These are phyloP conservation scores for Talaromyces sp. DNA, from an alignment of 2,329 filamentous ascomycete genomes.

Conservation along the genomic window DNA sequence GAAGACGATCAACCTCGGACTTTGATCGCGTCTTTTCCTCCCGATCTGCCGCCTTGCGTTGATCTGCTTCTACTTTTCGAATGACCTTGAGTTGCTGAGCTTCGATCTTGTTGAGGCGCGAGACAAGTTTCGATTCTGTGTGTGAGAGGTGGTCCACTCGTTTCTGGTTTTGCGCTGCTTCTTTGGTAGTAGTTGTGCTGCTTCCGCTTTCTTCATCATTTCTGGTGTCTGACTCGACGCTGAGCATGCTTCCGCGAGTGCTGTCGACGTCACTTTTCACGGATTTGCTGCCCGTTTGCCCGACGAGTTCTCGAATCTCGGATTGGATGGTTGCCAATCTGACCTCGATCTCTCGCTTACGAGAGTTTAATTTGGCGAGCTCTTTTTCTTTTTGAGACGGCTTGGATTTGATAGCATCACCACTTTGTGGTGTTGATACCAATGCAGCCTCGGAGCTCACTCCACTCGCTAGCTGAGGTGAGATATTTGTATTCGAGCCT, in stretches of 20 bases:
- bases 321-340: conserved; percentile 36
- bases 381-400: conserved; percentile 40
- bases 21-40: conserved; percentile 43
- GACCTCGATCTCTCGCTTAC: conserved; percentile 37
- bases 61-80: conserved; percentile 37
- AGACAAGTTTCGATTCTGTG: conserved; percentile 35
- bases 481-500: not conserved
- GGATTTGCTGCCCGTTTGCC: conserved; percentile 10
- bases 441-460: conserved; percentile 3
- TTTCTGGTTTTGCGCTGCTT: conserved; percentile 29
- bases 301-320: conserved; percentile 32
- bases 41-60: conserved; percentile 39
- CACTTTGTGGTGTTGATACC: not conserved
- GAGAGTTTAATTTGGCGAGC: conserved; percentile 41
- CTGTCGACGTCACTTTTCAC: conserved; percentile 17
- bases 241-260: conserved; percentile 13
- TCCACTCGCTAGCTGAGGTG: not conserved
- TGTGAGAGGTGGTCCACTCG: conserved; percentile 29
- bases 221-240: conserved; percentile 7
- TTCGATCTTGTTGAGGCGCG: conserved; percentile 42
- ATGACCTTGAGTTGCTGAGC: conserved; percentile 39
- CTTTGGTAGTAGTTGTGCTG: not conserved
- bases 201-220: not conserved
- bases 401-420: conserved; percentile 25
- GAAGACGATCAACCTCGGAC: conserved; percentile 46